Evolutionary conservation across 768 basidiomycete genomes (phyloP).

Genomic region (Plicaturopsis crispa): DNA sequence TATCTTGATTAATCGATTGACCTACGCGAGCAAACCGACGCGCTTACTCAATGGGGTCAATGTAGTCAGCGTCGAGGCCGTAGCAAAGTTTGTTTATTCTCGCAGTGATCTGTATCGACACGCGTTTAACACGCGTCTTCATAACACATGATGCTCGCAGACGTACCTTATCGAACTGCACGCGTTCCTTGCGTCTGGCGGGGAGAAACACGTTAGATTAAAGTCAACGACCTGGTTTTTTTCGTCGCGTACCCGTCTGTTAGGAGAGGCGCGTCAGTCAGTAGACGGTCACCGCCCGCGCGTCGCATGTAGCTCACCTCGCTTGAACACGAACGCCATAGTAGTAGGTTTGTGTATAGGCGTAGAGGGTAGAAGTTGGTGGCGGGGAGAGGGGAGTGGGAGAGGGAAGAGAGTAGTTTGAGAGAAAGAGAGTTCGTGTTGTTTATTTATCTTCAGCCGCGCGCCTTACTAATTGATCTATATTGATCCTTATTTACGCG

Average conservation of each 20-base stretch:
- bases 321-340: conserved; percentile 51
- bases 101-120: conserved; percentile 61
- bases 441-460: too few species aligned
- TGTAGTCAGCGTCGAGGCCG: conserved; percentile 86
- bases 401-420: conserved; percentile 7
- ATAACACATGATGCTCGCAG: too few species aligned
- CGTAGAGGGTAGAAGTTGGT: conserved; percentile 11
- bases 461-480: too few species aligned
- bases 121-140: too few species aligned
- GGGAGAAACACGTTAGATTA: conserved; percentile 9
- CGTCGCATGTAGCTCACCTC: conserved; percentile 32
- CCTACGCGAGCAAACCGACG: conserved; percentile 1
- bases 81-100: conserved; percentile 90
- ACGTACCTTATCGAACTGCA: conserved; percentile 86
- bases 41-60: conserved; percentile 86
- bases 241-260: conserved; percentile 41
- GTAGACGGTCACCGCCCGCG: conserved; percentile 8
- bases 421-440: conserved; percentile 17
- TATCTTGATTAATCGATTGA: conserved; percentile 7
- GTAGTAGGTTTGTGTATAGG: conserved; percentile 4
- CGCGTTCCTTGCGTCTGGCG: conserved; percentile 77
- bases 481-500: too few species aligned
- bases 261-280: conserved; percentile 6
- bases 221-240: conserved; percentile 4
- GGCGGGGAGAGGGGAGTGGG: conserved; percentile 14